Conservation (phyloP, 1,284 basidiomycete species). For the Cryptococcus sp. region DNA sequence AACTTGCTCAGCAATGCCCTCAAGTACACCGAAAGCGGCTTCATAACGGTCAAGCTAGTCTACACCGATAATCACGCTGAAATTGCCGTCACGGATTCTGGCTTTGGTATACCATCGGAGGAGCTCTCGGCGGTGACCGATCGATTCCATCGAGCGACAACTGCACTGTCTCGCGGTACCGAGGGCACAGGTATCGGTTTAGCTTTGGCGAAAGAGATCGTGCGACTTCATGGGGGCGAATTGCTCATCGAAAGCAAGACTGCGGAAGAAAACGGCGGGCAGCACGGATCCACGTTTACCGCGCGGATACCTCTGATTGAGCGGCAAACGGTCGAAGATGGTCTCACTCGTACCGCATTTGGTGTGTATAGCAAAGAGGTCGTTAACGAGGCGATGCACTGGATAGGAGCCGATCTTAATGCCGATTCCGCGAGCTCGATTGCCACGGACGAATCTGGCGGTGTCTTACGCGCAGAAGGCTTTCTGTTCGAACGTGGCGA, state of each 20-base stretch:
- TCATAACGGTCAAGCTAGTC: slow-evolving; percentile 36
- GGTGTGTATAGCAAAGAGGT: slow-evolving; percentile 37
- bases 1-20: slow-evolving; percentile 52
- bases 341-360: slow-evolving; percentile 17
- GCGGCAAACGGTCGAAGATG: background rate
- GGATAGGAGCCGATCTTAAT: slow-evolving; percentile 19
- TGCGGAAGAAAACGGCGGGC: slow-evolving; percentile 25
- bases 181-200: slow-evolving; percentile 39
- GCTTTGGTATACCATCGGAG: slow-evolving; percentile 47
- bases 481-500: slow-evolving; percentile 37
- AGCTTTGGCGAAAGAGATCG: slow-evolving; percentile 46
- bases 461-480: slow-evolving; percentile 16
- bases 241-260: slow-evolving; percentile 41
- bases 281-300: slow-evolving; percentile 39
- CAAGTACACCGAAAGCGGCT: slow-evolving; percentile 44
- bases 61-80: slow-evolving; percentile 32
- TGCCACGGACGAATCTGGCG: slow-evolving; percentile 10
- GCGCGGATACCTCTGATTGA: slow-evolving; percentile 22
- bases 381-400: slow-evolving; percentile 44
- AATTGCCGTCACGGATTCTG: slow-evolving; percentile 51
- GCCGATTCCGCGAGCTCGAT: slow-evolving; percentile 25
- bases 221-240: slow-evolving; percentile 53
- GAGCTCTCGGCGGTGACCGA: slow-evolving; percentile 33
- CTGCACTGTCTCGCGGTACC: slow-evolving; percentile 27
- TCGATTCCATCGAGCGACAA: slow-evolving; percentile 37